Percentiles rank a stretch among this genome's conserved stretches.
Conservation (phyloP, 257 asterid species). For the Solanum gracilifrons region DNA sequence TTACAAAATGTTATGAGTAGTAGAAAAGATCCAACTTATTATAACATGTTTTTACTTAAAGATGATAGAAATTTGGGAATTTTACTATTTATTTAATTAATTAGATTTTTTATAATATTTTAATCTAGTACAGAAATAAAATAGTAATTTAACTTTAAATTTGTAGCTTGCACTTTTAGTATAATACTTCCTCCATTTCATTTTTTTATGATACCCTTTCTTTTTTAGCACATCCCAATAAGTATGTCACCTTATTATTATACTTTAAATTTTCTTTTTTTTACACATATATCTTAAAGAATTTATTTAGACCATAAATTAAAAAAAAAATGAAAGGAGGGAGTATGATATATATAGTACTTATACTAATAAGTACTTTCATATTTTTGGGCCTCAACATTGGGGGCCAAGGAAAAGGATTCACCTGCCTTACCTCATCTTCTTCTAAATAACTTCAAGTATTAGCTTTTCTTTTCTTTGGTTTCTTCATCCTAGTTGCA, state of each 20-base stretch:
- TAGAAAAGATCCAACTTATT: too few species aligned
- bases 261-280: too few species aligned
- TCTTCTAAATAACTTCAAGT: background rate
- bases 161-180: background rate
- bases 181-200: background rate
- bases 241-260: background rate
- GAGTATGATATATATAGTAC: background rate
- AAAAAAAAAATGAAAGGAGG: background rate
- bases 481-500: background rate
- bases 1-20: too few species aligned
- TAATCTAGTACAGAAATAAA: too few species aligned
- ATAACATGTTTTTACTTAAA: background rate
- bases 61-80: too few species aligned
- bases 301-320: background rate
- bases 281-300: background rate
- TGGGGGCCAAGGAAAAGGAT: background rate
- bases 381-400: background rate
- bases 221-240: background rate
- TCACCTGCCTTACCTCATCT: background rate
- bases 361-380: background rate
- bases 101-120: too few species aligned
- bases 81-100: too few species aligned
- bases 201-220: background rate
- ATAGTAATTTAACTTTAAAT: rapidly evolving
- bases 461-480: background rate